These are phyloP conservation scores for Globisporangium takayamanum DNA, from an alignment of 352 stramenopile species.

Conservation along the genomic window DNA sequence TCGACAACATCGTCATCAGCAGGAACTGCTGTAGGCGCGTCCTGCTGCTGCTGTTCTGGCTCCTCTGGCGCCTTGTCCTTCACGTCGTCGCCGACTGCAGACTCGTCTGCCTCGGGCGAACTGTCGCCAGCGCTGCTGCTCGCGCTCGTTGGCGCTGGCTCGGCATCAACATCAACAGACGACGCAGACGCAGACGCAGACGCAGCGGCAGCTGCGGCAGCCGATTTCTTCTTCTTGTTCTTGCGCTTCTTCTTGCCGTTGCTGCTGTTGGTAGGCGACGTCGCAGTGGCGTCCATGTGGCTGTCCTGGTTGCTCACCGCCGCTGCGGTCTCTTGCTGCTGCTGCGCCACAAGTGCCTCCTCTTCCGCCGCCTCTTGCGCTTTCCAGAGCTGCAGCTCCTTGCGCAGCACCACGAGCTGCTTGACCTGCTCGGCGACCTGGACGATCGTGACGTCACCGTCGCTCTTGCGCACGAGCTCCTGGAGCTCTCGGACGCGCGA, in stretches of 20 bases:
- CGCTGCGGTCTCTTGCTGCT: slow-evolving; percentile 2
- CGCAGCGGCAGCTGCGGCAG: background rate
- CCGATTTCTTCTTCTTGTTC: slow-evolving; percentile 19
- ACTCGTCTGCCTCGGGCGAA: slow-evolving; percentile 9
- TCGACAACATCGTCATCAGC: background rate
- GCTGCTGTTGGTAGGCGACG: slow-evolving; percentile 15
- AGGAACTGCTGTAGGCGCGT: background rate
- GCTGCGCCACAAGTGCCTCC: slow-evolving; percentile 2
- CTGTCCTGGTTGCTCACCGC: slow-evolving; percentile 18
- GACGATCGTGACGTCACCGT: slow-evolving; percentile 34
- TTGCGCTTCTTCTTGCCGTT: slow-evolving; percentile 23
- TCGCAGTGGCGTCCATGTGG: slow-evolving; percentile 5
- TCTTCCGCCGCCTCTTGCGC: slow-evolving; percentile 20
- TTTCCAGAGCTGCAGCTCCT: slow-evolving; percentile 59
- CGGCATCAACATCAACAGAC: background rate
- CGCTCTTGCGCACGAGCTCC: slow-evolving; percentile 37
- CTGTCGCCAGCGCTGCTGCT: slow-evolving; percentile 9
- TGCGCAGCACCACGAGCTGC: slow-evolving; percentile 52
- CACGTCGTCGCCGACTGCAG: background rate
- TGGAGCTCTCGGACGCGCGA: slow-evolving; percentile 47
- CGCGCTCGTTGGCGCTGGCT: background rate
- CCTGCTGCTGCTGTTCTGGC: background rate
- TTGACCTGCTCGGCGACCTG: slow-evolving; percentile 51
- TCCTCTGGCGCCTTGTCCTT: slow-evolving; percentile 5
- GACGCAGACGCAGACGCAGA: background rate